Evolutionary conservation across 1,284 basidiomycete species (phyloP), one percentile per base, ranked within the genome.

Genomic region (Austroboletus novae-zelandiae): DNA sequence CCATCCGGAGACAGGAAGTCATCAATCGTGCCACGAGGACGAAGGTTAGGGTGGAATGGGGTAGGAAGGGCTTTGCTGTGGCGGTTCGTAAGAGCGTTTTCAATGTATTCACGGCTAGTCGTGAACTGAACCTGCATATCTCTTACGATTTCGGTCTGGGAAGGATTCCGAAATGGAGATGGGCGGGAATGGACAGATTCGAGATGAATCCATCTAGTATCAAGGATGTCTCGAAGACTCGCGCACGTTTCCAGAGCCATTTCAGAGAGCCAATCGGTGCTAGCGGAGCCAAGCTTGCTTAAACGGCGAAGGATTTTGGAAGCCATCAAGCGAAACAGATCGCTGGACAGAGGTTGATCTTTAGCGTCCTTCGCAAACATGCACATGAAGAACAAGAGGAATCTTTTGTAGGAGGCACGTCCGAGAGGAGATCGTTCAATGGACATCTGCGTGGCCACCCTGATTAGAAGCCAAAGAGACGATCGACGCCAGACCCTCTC

Each of bases 21-120:
- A 15, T 25, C 20, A 25, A 40, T 40, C 8, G 39, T 40, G 23
- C 39, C 39, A 5, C 13, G 20, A 5, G 20, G 23, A 25, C 14
- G 41, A 40, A 34, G 23, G 3, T 20, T 15, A 7, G 44, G 53
- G 4, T 47, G 17, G 58, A 63, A 65, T 9, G 23, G 3, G 10
- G 45, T 8, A 40, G 20, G 5, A 6, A 29, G 9, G 13, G 23
- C 8, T 10, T 32, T 9, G n/a, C 25, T 15, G 14, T 23, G 0
- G 32, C 29, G 37, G 8, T 47, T 48, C 2, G 29, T 31, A 25
- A 64, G 20, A 14, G 55, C 46, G 18, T 54, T 17, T 4, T 6
- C 5, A 25, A 40, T 40, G 39, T 25, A 15, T 25, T 40, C 23
- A 9, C 13, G 23, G 11, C 39, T 25, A 13, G 5, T 9, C 20